A percentile compares a stretch with the other conserved stretches of the same genome.
Evolutionary conservation across 805 yeast species (phyloP).

Genomic region (Saccharomycopsis selenospora): DNA sequence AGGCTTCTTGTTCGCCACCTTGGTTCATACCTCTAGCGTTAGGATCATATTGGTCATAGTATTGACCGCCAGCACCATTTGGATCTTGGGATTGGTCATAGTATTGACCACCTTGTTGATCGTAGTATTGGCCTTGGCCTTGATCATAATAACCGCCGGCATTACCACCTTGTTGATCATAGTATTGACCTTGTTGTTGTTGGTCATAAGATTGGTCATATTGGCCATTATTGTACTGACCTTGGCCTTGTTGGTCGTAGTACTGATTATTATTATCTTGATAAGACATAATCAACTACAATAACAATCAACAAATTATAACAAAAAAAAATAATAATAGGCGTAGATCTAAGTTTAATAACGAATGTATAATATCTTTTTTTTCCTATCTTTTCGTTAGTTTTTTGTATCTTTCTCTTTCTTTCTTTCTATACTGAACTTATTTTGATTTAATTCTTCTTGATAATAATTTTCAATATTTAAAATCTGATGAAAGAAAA

Average conservation of each 20-base stretch:
- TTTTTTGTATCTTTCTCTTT: too few relatives aligned
- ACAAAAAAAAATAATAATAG: too few relatives aligned
- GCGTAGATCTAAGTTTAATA: too few relatives aligned
- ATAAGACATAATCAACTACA: too few relatives aligned
- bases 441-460: too few relatives aligned
- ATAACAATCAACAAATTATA: too few relatives aligned
- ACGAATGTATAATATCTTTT: too few relatives aligned
- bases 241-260: constrained; percentile 10
- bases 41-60: constrained; percentile 37
- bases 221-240: background rate
- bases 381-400: too few relatives aligned
- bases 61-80: constrained; percentile 30
- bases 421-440: too few relatives aligned
- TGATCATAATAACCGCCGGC: constrained; percentile 29
- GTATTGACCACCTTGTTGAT: constrained; percentile 33
- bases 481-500: too few relatives aligned
- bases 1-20: constrained; percentile 50
- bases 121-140: constrained; percentile 37
- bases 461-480: too few relatives aligned
- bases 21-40: constrained; percentile 40
- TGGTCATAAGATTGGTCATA: constrained; percentile 17
- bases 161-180: constrained; percentile 9
- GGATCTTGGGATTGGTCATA: constrained; percentile 34
- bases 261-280: constrained; percentile 14
- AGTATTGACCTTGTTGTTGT: constrained; percentile 20